Evolutionary conservation across 176 grass and related monocot species (phyloP).

Genomic region (Cocos nucifera): DNA sequence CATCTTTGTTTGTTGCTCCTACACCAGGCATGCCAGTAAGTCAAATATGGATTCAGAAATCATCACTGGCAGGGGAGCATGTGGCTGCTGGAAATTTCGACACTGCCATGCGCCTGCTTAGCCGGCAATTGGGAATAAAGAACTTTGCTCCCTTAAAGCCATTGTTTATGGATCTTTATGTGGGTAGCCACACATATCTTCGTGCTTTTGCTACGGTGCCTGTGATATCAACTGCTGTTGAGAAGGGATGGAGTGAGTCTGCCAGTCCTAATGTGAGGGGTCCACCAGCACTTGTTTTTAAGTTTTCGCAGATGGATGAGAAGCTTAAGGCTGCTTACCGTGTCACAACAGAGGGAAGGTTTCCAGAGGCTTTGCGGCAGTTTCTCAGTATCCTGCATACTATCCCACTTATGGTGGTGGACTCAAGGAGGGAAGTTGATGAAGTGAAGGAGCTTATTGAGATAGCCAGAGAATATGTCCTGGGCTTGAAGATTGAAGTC

Average conservation of each 20-base stretch:
- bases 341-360: conserved; percentile 75
- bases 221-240: conserved; percentile 70
- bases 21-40: conserved; percentile 82
- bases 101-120: conserved; percentile 84
- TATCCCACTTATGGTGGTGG: conserved; percentile 75
- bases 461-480: conserved; percentile 82
- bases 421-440: conserved; percentile 86
- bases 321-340: conserved; percentile 83
- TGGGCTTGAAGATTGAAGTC: conserved; percentile 83
- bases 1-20: conserved; percentile 61
- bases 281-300: conserved; percentile 76
- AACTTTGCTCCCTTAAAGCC: conserved; percentile 81
- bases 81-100: conserved; percentile 88
- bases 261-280: conserved; percentile 83
- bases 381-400: conserved; percentile 82
- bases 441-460: conserved; percentile 93
- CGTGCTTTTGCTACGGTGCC: conserved; percentile 47
- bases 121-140: conserved; percentile 81
- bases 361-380: conserved; percentile 72
- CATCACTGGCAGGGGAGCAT: conserved; percentile 92
- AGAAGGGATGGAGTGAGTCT: conserved; percentile 89
- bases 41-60: conserved; percentile 95
- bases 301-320: conserved; percentile 85
- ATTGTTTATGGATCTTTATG: conserved; percentile 65
- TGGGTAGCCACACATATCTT: conserved; percentile 75